These are phyloP conservation scores for Termitomyces heimii DNA, from an alignment of 768 basidiomycete genomes.

Conservation along the genomic window DNA sequence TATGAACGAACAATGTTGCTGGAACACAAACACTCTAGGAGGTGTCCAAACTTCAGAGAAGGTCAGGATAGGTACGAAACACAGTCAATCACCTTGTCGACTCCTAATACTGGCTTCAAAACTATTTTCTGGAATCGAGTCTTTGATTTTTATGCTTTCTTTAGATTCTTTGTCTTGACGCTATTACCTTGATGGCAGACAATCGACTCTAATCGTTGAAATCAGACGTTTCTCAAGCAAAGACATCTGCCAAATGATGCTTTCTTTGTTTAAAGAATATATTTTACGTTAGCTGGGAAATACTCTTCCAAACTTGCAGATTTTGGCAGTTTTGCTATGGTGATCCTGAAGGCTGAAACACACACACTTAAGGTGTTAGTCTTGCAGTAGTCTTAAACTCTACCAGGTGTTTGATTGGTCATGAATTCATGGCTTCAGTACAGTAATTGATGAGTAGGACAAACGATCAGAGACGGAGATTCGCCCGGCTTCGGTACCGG, in stretches of 20 bases:
- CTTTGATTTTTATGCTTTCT: neutral
- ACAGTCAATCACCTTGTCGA: neutral
- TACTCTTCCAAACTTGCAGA: neutral
- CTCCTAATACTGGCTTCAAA: neutral
- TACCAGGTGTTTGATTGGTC: neutral
- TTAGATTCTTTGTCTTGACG: neutral
- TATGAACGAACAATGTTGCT: neutral
- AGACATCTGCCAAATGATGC: neutral
- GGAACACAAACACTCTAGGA: neutral
- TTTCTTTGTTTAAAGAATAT: neutral
- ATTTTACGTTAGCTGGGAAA: neutral
- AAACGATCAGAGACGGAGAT: neutral
- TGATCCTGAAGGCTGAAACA: neutral
- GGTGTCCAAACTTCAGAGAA: neutral
- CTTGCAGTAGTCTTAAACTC: neutral
- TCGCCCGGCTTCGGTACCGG: no score
- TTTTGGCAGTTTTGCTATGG: neutral
- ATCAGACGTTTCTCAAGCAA: neutral
- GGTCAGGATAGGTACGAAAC: no score
- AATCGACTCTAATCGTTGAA: neutral
- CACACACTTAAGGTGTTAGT: neutral
- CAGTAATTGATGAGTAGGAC: neutral
- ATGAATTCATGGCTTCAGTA: neutral
- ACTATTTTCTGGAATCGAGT: neutral
- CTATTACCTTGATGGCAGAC: neutral